Evolutionary conservation across 768 basidiomycete genomes (phyloP).

Genomic region (Mycena rebaudengoi): DNA sequence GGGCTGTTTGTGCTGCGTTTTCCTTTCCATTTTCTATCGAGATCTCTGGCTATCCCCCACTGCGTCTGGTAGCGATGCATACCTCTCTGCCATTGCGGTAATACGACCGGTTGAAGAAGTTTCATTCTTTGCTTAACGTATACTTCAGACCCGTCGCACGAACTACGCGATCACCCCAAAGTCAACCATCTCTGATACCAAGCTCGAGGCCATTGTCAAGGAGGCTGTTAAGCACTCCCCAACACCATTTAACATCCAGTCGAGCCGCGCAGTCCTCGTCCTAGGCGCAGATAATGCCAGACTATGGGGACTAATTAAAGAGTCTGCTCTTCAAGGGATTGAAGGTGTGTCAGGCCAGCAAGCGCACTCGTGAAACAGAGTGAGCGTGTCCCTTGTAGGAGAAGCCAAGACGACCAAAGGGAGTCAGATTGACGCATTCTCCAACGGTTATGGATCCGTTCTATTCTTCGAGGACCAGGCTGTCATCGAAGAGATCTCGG

Average conservation of each 20-base stretch:
- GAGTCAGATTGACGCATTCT: not conserved
- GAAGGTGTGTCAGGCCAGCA: conserved; percentile 1
- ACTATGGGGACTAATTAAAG: conserved; percentile 15
- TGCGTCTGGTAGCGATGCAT: too few relatives aligned
- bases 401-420: not conserved
- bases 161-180: conserved; percentile 6
- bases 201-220: conserved; percentile 18
- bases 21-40: too few relatives aligned
- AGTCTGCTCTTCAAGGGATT: not conserved
- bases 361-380: not conserved
- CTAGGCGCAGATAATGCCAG: conserved; percentile 18
- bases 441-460: conserved; percentile 11
- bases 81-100: too few relatives aligned
- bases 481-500: conserved; percentile 6
- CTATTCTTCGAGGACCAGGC: conserved; percentile 22
- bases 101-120: too few relatives aligned
- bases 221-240: not conserved
- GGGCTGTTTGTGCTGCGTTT: too few relatives aligned
- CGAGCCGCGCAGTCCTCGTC: conserved; percentile 12
- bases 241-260: conserved; percentile 16
- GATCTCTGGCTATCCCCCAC: too few relatives aligned
- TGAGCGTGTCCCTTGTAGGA: not conserved
- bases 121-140: too few relatives aligned
- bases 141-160: conserved; percentile 12
- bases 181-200: conserved; percentile 10